These are phyloP conservation scores for Colletotrichum sp. DNA, from an alignment of 2,329 filamentous ascomycete species.

Conservation along the genomic window DNA sequence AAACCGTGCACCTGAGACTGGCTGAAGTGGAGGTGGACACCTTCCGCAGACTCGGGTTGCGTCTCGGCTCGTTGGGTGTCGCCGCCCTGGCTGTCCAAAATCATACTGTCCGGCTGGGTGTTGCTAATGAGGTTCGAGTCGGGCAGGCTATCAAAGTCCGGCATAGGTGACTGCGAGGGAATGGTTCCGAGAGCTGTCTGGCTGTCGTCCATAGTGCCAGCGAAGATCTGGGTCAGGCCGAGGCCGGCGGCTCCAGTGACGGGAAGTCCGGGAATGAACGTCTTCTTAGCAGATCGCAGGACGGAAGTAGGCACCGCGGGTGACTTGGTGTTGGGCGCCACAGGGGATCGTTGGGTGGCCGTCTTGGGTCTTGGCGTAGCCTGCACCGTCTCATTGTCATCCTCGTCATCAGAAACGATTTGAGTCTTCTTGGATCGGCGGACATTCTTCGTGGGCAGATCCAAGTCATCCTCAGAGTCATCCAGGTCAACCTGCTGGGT, in stretches of 20 bases:
- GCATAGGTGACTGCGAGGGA: constrained; percentile 54
- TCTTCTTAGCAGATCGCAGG: constrained; percentile 71
- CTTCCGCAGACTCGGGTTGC: constrained; percentile 32
- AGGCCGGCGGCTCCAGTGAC: constrained; percentile 67
- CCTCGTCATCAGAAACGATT: constrained; percentile 71
- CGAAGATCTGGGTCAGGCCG: constrained; percentile 88
- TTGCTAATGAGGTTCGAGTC: constrained; percentile 68
- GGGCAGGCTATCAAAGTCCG: constrained; percentile 61
- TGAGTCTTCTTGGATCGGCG: constrained; percentile 57
- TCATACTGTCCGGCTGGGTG: constrained; percentile 60
- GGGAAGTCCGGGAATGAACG: constrained; percentile 72
- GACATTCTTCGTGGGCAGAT: constrained; percentile 44
- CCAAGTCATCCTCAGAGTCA: constrained; percentile 44
- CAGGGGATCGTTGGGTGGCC: constrained; percentile 45
- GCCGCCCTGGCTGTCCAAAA: constrained; percentile 51
- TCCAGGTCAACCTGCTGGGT: constrained; percentile 27
- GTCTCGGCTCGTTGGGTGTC: constrained; percentile 44
- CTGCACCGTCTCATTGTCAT: constrained; percentile 46
- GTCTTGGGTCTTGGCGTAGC: constrained; percentile 57
- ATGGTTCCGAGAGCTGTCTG: constrained; percentile 39
- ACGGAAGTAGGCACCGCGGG: constrained; percentile 67
- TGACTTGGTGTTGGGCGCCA: constrained; percentile 47
- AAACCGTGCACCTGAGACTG: constrained; percentile 67
- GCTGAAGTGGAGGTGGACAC: constrained; percentile 60
- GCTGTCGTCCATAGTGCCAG: constrained; percentile 81